Percentiles rank a stretch among this genome's conserved stretches.
Evolutionary conservation across 306 rosid species (phyloP).

Genomic region (Hippophae gyantsensis): DNA sequence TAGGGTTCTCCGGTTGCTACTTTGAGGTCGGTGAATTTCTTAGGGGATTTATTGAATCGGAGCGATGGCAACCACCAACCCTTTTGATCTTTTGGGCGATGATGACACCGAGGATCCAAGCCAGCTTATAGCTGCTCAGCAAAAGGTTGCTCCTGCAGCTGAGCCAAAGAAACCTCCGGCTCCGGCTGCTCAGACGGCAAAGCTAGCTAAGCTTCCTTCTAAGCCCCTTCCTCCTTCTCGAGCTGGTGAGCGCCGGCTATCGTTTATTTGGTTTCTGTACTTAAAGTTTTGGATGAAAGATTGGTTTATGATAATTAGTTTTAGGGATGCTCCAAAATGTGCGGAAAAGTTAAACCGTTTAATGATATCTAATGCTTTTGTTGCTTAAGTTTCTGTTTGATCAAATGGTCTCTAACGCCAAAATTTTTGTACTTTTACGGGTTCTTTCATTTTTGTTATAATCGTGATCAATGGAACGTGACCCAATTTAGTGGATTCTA

Average conservation of each 20-base stretch:
- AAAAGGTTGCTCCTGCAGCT: constrained; percentile 14
- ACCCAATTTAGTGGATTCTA: no score
- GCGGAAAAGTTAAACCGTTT: no score
- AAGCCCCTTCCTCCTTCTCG: constrained; percentile 58
- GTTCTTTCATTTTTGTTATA: no score
- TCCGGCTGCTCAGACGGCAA: constrained; percentile 30
- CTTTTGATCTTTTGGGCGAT: constrained; percentile 50
- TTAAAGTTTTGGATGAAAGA: neutral
- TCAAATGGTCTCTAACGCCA: no score
- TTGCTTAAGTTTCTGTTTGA: no score
- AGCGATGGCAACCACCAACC: constrained; percentile 51
- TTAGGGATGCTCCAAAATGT: no score
- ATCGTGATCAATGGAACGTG: no score
- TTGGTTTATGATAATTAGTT: neutral
- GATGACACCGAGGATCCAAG: constrained; percentile 50
- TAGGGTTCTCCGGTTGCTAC: constrained; percentile 30
- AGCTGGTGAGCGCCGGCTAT: constrained; percentile 26
- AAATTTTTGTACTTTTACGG: no score
- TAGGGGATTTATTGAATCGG: constrained; percentile 13
- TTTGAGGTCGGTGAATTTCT: constrained; percentile 11
- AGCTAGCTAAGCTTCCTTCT: constrained; percentile 49
- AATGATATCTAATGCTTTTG: no score
- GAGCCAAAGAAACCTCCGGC: constrained; percentile 30
- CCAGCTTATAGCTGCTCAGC: constrained; percentile 38
- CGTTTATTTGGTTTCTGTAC: neutral